Base-by-base conservation (phyloP, 768 basidiomycete genomes). In the Calocybe gangraenosa region DNA sequence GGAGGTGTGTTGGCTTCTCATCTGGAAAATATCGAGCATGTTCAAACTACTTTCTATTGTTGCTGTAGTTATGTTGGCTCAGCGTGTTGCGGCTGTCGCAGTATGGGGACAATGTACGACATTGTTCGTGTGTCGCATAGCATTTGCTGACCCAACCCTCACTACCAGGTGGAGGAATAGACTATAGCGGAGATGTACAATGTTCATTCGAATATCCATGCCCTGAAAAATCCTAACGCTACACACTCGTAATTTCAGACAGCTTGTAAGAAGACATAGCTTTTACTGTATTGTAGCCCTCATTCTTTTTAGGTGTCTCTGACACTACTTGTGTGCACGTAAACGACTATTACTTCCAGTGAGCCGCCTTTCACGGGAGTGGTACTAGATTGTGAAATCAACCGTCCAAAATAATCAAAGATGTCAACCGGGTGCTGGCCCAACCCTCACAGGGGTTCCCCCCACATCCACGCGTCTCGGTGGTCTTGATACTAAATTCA, bases 21-120 rank as follows among this genome's bases (percentile, higher is more conserved):
- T 33, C 20, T 35, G 1, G 40, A 39, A 1, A 37, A 11, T 6
- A 7, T 13, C 21, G 1, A 42, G n/a, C 9, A 61, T 64, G 59
- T 50, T 36, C 38, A 60, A 62, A 40, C 52, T 59, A 25, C 41
- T 58, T 22, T 50, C 58, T 23, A 18, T 54, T 44, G 49, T 64
- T 30, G 50, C 54, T 42, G 49, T 61, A 33, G 60, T 57, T 34
- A 36, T 64, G 42, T 25, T 59, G 17, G 50, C 53, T 9, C 38
- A 42, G 10, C 56, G 48, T 13, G 48, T 28, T 36, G 63, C 62
- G 11, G 59, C 61, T 11, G 60, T 62, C n/a, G 57, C 58, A 15
- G 62, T 65, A 18, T 70, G 61, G 59, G 65, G 65, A 28, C 67
- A 68, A 58, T 71, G 68, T 67, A 23, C 38, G 62, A 32, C 40